A percentile compares a stretch with the other conserved stretches of the same genome.
Evolutionary conservation across 2,329 filamentous ascomycete species (phyloP).

Genomic region (Colletotrichum kahawae): DNA sequence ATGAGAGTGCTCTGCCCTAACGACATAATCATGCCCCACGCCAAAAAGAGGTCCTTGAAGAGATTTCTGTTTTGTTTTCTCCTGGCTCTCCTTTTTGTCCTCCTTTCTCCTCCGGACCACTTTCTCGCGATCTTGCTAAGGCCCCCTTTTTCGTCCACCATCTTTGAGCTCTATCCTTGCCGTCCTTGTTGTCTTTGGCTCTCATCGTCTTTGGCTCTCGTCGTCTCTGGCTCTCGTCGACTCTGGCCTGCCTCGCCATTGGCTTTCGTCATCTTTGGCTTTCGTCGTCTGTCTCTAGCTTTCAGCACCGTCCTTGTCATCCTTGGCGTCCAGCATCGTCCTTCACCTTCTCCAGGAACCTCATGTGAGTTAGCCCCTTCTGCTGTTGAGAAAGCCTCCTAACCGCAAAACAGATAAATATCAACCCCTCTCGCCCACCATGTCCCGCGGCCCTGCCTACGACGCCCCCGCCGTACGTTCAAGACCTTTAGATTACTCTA

Average conservation of each 20-base stretch:
- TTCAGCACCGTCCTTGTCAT: background rate
- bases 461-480: background rate
- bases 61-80: background rate
- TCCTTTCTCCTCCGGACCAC: background rate
- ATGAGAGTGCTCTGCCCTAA: background rate
- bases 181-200: background rate
- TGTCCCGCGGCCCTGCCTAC: background rate
- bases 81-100: background rate
- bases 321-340: background rate
- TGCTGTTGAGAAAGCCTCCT: background rate
- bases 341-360: background rate
- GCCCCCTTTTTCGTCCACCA: background rate
- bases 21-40: background rate
- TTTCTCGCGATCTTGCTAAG: background rate
- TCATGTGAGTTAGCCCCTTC: background rate
- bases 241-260: too few relatives aligned
- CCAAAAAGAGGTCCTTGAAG: background rate
- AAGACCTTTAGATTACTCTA: background rate
- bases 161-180: background rate
- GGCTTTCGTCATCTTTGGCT: background rate
- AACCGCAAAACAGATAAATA: background rate
- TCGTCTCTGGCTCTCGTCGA: too few relatives aligned
- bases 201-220: rapidly evolving
- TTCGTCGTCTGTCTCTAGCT: background rate
- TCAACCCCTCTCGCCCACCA: background rate